Evolutionary conservation across 179 eudicot genomes (phyloP).

Genomic region (Vitellaria paradoxa): DNA sequence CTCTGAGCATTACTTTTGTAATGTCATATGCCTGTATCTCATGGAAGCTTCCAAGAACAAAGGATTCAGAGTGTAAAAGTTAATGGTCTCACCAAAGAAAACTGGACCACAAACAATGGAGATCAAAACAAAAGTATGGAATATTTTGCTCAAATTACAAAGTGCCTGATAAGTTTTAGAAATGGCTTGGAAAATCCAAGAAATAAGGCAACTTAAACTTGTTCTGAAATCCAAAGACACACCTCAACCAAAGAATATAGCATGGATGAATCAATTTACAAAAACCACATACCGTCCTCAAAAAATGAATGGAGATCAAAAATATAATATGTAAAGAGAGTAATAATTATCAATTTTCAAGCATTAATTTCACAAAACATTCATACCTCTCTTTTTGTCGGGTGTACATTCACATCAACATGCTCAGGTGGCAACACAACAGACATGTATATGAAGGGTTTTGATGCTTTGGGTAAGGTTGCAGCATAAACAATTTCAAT

Average conservation of each 20-base stretch:
- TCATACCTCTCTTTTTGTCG: slow-evolving; percentile 95
- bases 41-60: not conserved
- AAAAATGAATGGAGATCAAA: not conserved
- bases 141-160: not conserved
- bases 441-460: slow-evolving; percentile 96
- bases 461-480: slow-evolving; percentile 95
- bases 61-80: not conserved
- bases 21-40: not conserved
- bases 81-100: not conserved
- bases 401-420: slow-evolving; percentile 97
- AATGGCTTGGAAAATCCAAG: not conserved
- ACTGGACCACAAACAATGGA: not conserved
- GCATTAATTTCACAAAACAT: not conserved
- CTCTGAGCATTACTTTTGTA: not conserved
- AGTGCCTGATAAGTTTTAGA: not conserved
- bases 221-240: not conserved
- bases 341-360: not conserved
- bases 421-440: slow-evolving; percentile 80
- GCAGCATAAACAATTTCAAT: slow-evolving; percentile 95
- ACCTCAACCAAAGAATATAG: not conserved
- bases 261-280: not conserved
- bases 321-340: not conserved
- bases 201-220: not conserved
- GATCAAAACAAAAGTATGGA: not conserved
- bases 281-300: not conserved